phyloP scores from a whole-genome alignment of 1,284 basidiomycete genomes.

The Fomes fomentarius region DNA sequence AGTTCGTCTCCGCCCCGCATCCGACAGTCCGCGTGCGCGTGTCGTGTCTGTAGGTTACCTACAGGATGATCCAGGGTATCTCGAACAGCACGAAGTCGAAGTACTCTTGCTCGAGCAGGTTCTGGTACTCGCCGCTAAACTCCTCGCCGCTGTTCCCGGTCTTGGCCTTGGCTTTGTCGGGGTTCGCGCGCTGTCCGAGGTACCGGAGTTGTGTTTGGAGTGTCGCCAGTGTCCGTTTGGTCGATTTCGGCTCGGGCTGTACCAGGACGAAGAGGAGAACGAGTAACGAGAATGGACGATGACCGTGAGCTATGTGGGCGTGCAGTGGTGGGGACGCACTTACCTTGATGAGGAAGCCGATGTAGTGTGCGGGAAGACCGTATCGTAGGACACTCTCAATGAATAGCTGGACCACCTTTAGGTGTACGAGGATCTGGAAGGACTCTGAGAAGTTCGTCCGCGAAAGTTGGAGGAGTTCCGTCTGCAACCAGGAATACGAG shows the following conservation, averaged over 20 bases:
- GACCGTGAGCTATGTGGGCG: not conserved
- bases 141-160: conserved; percentile 49
- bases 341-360: conserved; percentile 83
- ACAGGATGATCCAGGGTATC: conserved; percentile 71
- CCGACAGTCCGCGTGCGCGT: not conserved
- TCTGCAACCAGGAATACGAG: conserved; percentile 49
- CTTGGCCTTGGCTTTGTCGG: conserved; percentile 41
- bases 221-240: conserved; percentile 77
- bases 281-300: conserved; percentile 3
- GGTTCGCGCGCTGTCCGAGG: conserved; percentile 69
- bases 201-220: conserved; percentile 84
- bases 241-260: conserved; percentile 90
- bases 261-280: too few relatives aligned
- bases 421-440: conserved; percentile 92
- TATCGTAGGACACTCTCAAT: conserved; percentile 96
- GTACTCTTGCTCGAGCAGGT: conserved; percentile 91
- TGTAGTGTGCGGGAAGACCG: conserved; percentile 93
- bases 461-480: conserved; percentile 90
- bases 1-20: not conserved
- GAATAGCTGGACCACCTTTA: conserved; percentile 91
- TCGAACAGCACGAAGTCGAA: conserved; percentile 93
- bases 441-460: conserved; percentile 98
- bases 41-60: not conserved
- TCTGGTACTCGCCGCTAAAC: conserved; percentile 87
- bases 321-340: conserved; percentile 17